Evolutionary conservation across 2,329 filamentous ascomycete species (phyloP), one percentile per base, ranked within the genome.

Genomic region (Hortaea werneckii): DNA sequence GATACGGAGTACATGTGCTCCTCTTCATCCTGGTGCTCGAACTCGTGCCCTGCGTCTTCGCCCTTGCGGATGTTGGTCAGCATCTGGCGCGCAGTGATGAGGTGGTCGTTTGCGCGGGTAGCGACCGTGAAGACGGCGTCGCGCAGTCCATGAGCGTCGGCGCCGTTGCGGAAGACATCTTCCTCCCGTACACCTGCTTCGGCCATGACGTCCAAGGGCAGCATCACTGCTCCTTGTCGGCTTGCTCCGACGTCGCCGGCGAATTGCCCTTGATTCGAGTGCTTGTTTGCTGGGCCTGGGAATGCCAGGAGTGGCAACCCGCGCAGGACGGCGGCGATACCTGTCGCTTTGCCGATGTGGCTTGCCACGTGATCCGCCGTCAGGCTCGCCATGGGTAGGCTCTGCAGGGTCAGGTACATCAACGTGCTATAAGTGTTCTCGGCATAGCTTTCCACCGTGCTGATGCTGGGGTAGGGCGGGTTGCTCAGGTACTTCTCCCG

Each of bases 371-470:
- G 92, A 59, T 98, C 92, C 37, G 88, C 80, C 26, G 89, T 83
- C 58, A 95, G 75, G 1, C 86, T 94, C 7, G 81, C 78, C 58
- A 95, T 73, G 0, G 87, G 85, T 46, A 95, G 68, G 5, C 83
- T 75, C 12, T 87, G 87, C 34, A 96, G 70, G 0, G 85, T 90
- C 51, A 94, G 76, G 64, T 98, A 98, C 67, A 94, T 79, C 39
- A 96, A 73, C 0, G 87, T 94, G 12, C 88, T 88, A 67, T 96
- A 96, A 1, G 92, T 96, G 57, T 88, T 88, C 66, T 98, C 92
- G 1, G 87, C 87, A 60, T 96, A 95, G 40, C 80, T 82, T 60
- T 98, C 92, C 43, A 96, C 69, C 1, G 80, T 76, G 2, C 78
- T 74, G 40, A 96, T 65, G 41, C 70, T 83, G 0, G 84, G 71